phyloP scores from a whole-genome alignment of 257 asterid genomes.

The Solanum bulbocastanum region DNA sequence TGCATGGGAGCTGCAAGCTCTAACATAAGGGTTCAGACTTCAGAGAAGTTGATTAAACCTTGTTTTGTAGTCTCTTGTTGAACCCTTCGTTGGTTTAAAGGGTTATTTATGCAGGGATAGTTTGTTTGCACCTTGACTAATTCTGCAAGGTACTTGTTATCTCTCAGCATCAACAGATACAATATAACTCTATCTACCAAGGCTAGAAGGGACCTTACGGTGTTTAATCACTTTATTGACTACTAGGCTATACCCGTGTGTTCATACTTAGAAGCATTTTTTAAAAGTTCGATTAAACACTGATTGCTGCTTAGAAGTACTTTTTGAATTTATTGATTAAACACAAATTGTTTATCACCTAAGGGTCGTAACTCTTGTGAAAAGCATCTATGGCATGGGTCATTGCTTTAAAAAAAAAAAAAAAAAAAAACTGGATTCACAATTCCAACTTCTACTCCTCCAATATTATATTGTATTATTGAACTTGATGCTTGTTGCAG shows the following conservation, averaged over 20 bases:
- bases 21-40: background rate
- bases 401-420: background rate
- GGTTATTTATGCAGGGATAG: too few species aligned
- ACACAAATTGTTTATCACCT: background rate
- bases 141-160: too few species aligned
- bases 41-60: background rate
- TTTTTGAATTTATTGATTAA: too few species aligned
- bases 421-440: background rate
- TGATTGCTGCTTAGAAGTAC: background rate
- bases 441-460: background rate
- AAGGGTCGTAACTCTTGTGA: background rate
- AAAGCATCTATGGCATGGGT: background rate
- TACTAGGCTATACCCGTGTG: too few species aligned
- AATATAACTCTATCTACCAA: background rate
- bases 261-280: too few species aligned
- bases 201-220: background rate
- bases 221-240: background rate
- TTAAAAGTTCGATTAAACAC: background rate
- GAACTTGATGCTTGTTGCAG: background rate
- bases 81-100: background rate
- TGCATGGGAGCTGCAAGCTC: background rate
- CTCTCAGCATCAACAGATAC: background rate
- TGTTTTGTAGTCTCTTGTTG: background rate
- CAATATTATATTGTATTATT: too few species aligned
- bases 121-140: background rate